phyloP scores from a whole-genome alignment of 169 alveolate species.

The Cryptosporidium sp. region DNA sequence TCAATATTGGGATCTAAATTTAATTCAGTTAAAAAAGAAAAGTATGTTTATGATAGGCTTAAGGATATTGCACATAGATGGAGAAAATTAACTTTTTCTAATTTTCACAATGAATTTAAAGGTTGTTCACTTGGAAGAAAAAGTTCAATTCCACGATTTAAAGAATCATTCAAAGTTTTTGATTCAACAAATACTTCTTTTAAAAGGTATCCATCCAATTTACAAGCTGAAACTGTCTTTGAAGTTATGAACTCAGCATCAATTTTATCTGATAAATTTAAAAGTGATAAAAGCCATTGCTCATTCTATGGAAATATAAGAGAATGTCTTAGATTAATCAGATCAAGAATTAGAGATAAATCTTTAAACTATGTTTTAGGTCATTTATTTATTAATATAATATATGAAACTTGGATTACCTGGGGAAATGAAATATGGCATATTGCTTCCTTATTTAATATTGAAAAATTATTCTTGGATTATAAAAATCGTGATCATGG shows the following conservation, averaged over 20 bases:
- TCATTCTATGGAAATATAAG: conserved; percentile 26
- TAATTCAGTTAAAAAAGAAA: background rate
- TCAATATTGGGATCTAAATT: conserved; percentile 22
- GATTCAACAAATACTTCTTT: conserved; percentile 7
- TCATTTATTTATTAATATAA: conserved; percentile 18
- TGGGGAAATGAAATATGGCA: conserved; percentile 66
- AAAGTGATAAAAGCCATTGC: conserved; percentile 5
- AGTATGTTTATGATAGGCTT: background rate
- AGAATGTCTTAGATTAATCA: conserved; percentile 20
- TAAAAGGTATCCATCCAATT: background rate
- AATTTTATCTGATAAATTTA: background rate
- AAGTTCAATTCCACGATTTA: background rate
- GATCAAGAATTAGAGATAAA: conserved; percentile 15
- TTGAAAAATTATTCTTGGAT: conserved; percentile 3
- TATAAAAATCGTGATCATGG: background rate
- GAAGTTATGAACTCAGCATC: conserved; percentile 4
- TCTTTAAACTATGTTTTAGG: background rate
- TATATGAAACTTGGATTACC: conserved; percentile 41
- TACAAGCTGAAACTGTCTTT: background rate
- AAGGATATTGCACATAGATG: conserved; percentile 24
- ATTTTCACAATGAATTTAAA: background rate
- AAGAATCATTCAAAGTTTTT: background rate
- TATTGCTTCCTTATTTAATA: background rate
- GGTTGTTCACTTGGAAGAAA: conserved; percentile 30
- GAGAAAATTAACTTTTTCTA: conserved; percentile 25